phyloP scores from a whole-genome alignment of 164 flowering plant species.

The Cinnamomum chago region DNA sequence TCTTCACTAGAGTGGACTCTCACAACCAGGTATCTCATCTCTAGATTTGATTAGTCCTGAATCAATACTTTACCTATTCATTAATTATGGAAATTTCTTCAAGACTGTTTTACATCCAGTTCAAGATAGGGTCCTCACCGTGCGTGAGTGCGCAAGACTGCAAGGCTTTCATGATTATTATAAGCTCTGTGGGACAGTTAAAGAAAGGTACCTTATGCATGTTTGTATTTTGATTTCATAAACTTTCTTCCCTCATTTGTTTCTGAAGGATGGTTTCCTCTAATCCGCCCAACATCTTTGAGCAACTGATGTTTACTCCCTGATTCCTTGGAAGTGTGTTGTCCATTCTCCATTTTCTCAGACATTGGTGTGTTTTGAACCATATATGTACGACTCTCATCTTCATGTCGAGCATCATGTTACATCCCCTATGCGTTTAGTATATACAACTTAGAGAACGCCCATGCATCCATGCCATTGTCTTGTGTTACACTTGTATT shows the following conservation, averaged over 20 bases:
- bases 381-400: too few relatives aligned
- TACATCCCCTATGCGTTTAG: too few relatives aligned
- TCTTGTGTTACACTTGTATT: too few relatives aligned
- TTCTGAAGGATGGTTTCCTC: neutral
- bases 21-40: constrained; percentile 33
- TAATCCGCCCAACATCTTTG: too few relatives aligned
- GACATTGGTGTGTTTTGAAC: too few relatives aligned
- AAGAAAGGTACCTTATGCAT: constrained; percentile 29
- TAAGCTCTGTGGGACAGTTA: constrained; percentile 41
- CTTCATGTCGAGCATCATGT: too few relatives aligned
- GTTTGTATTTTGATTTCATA: neutral
- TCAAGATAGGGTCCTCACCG: constrained; percentile 53
- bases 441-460: too few relatives aligned
- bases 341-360: too few relatives aligned
- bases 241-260: neutral
- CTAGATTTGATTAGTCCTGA: neutral
- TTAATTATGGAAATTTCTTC: neutral
- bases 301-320: neutral
- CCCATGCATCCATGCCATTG: too few relatives aligned
- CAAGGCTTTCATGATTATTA: constrained; percentile 67
- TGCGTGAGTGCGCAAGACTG: constrained; percentile 56
- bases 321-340: too few relatives aligned
- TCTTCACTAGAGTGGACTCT: constrained; percentile 35
- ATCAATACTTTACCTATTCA: neutral
- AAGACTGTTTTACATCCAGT: constrained; percentile 56